phyloP scores from a whole-genome alignment of 768 basidiomycete genomes.

The Hygrocybe coccinea region DNA sequence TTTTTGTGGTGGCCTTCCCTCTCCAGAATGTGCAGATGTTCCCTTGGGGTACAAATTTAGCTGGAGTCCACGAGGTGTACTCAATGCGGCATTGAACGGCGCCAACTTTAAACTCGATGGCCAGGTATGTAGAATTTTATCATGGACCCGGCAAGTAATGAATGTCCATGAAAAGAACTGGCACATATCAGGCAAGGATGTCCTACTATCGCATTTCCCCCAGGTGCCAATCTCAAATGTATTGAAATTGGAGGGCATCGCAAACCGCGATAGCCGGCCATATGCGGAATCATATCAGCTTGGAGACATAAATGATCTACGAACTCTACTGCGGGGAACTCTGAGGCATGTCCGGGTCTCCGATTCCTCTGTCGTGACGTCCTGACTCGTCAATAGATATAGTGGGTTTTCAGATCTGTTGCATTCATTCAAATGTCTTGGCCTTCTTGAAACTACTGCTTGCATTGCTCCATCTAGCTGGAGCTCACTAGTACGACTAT shows the following conservation, averaged over 20 bases:
- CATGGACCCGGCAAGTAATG: background rate
- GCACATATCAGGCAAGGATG: conserved; percentile 45
- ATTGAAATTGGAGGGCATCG: conserved; percentile 65
- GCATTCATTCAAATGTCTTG: conserved; percentile 64
- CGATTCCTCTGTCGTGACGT: background rate
- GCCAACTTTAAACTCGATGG: conserved; percentile 61
- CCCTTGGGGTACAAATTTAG: conserved; percentile 91
- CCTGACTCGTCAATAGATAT: conserved; percentile 47
- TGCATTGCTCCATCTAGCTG: conserved; percentile 39
- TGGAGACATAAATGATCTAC: conserved; percentile 36
- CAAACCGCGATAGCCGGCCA: conserved; percentile 76
- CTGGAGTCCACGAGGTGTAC: conserved; percentile 86
- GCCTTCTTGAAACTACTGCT: conserved; percentile 50
- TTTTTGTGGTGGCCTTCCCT: conserved; percentile 90
- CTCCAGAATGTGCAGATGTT: conserved; percentile 58
- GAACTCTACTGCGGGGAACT: conserved; percentile 79
- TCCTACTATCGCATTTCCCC: conserved; percentile 58
- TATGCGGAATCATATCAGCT: conserved; percentile 68
- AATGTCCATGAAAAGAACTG: conserved; percentile 32
- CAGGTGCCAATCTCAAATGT: conserved; percentile 61
- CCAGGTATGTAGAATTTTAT: conserved; percentile 39
- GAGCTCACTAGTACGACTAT: conserved; percentile 28
- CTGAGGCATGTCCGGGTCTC: conserved; percentile 48
- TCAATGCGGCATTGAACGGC: conserved; percentile 70
- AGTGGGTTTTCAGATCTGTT: conserved; percentile 76